Evolutionary conservation across 257 asterid genomes (phyloP).

Genomic region (Orobanche coerulescens): DNA sequence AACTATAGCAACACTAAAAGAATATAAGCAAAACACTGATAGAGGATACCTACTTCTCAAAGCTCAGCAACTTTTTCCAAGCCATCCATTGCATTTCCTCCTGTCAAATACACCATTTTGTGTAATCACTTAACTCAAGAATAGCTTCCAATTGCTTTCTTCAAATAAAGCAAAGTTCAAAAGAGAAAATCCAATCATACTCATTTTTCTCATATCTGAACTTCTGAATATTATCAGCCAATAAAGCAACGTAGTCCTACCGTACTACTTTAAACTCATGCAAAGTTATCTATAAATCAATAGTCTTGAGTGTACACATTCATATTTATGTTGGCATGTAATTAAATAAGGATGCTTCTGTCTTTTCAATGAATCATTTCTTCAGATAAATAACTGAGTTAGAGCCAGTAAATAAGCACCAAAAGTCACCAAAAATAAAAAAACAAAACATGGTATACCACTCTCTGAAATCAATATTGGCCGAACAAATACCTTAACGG

Average conservation of each 20-base stretch:
- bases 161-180: constrained; percentile 5
- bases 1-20: not conserved
- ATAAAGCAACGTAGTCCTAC: constrained; percentile 3
- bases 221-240: not conserved
- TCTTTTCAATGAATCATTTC: not conserved
- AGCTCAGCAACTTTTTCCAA: constrained; percentile 72
- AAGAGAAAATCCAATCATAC: not conserved
- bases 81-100: constrained; percentile 93
- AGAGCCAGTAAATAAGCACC: not conserved
- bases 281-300: not conserved
- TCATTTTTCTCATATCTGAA: not conserved
- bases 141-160: not conserved
- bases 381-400: not conserved
- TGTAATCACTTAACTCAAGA: constrained; percentile 7
- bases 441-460: not conserved
- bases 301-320: not conserved
- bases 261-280: not conserved
- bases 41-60: constrained; percentile 63
- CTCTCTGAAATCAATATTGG: constrained; percentile 1
- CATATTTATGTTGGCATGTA: not conserved
- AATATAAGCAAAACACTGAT: constrained; percentile 15
- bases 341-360: not conserved
- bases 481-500: constrained; percentile 53
- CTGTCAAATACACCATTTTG: constrained; percentile 35
- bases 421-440: not conserved